A percentile compares a stretch with the other conserved stretches of the same genome.
phyloP scores from a whole-genome alignment of 768 basidiomycete species.

The Calocera cornea region DNA sequence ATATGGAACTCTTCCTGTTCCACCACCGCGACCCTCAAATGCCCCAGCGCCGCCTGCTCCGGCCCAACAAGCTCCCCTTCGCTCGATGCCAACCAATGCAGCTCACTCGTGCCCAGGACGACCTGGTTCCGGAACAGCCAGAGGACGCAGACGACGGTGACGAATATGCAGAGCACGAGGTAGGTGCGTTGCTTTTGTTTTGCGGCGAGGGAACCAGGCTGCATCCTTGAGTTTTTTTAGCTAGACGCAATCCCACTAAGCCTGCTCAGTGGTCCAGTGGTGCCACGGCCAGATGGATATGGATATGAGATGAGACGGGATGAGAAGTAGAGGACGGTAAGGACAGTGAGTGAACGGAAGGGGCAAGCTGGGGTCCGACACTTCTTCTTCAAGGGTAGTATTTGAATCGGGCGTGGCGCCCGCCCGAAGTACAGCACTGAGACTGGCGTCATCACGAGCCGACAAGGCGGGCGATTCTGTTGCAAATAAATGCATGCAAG shows the following conservation, averaged over 20 bases:
- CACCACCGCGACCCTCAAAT: not conserved
- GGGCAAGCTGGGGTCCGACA: too few species aligned
- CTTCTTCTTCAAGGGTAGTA: too few species aligned
- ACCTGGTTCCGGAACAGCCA: not conserved
- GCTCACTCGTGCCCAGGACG: not conserved
- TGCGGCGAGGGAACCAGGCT: not conserved
- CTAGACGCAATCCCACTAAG: not conserved
- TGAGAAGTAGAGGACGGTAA: not conserved
- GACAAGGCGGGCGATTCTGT: too few species aligned
- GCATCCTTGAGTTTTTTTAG: not conserved
- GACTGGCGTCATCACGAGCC: too few species aligned
- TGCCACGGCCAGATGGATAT: not conserved
- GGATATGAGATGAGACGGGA: not conserved
- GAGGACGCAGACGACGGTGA: not conserved
- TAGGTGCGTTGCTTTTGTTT: not conserved
- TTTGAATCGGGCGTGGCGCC: too few species aligned
- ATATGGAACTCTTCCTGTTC: not conserved
- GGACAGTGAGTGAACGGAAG: not conserved
- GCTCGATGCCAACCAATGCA: not conserved
- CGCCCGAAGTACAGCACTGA: too few species aligned
- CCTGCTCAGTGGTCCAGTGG: not conserved
- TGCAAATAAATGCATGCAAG: too few species aligned
- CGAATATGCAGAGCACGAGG: not conserved
- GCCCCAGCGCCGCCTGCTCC: not conserved
- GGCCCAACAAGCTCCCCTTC: not conserved